phyloP scores from a whole-genome alignment of 805 yeast species.

The Cyberlindnera japonica region DNA sequence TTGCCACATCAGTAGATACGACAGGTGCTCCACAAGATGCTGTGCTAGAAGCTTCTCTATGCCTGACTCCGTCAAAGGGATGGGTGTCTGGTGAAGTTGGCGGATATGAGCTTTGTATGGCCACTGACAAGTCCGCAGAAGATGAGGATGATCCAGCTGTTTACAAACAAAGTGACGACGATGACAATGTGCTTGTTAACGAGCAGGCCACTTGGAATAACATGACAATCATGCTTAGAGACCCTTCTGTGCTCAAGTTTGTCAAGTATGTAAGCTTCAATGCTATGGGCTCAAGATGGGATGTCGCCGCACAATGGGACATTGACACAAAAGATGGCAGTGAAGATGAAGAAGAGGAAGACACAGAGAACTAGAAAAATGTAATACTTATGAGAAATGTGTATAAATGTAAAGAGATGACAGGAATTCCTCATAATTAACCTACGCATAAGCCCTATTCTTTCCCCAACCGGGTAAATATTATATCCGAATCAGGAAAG shows the following conservation, averaged over 20 bases:
- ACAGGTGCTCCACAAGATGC: constrained; percentile 28
- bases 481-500: background rate
- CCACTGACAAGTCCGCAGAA: constrained; percentile 39
- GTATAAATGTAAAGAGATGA: no score
- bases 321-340: constrained; percentile 48
- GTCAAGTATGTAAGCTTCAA: constrained; percentile 85
- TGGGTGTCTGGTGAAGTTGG: constrained; percentile 93
- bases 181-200: constrained; percentile 73
- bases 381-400: no score
- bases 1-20: constrained; percentile 64
- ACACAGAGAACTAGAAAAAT: no score
- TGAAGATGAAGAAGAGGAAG: constrained; percentile 32
- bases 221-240: constrained; percentile 73
- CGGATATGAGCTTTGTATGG: constrained; percentile 92
- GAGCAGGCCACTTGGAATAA: constrained; percentile 83
- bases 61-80: constrained; percentile 74
- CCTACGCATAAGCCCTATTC: no score
- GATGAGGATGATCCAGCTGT: constrained; percentile 86
- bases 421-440: no score
- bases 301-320: constrained; percentile 75
- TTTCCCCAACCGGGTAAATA: no score
- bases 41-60: constrained; percentile 73
- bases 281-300: constrained; percentile 94
- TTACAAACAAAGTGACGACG: constrained; percentile 51
- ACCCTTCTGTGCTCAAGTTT: constrained; percentile 82